These are phyloP conservation scores for Paraglomus occultum DNA, from an alignment of 192 early-diverging fungal species.

Conservation along the genomic window DNA sequence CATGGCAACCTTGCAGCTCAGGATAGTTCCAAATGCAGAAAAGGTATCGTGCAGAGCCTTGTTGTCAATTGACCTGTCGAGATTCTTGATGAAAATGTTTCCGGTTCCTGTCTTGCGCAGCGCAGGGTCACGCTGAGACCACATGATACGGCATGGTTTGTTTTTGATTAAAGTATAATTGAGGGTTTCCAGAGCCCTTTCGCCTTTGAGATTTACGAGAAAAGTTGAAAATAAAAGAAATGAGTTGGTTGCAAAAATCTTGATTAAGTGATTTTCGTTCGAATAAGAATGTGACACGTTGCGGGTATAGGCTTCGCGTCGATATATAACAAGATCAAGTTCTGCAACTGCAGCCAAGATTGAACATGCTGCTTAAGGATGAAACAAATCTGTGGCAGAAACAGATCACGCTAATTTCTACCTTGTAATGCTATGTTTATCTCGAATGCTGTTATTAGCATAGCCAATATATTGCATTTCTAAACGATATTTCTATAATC, in stretches of 20 bases:
- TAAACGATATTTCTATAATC: too few species aligned
- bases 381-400: not conserved
- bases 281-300: not conserved
- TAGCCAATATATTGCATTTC: too few species aligned
- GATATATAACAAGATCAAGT: too few species aligned
- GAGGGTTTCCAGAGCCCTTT: constrained; percentile 88
- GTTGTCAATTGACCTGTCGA: constrained; percentile 96
- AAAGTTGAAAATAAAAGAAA: constrained; percentile 7
- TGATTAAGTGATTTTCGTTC: too few species aligned
- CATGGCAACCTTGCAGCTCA: constrained; percentile 96
- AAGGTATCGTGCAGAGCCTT: constrained; percentile 99
- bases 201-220: constrained; percentile 46
- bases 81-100: constrained; percentile 99
- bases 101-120: constrained; percentile 87
- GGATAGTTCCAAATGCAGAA: constrained; percentile 93
- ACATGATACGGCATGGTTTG: constrained; percentile 98
- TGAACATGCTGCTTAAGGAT: not conserved
- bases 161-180: constrained; percentile 98
- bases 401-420: too few species aligned
- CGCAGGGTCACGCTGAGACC: constrained; percentile 98
- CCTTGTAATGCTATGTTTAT: too few species aligned
- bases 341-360: too few species aligned
- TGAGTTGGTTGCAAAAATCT: not conserved
- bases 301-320: not conserved
- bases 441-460: too few species aligned